phyloP scores from a whole-genome alignment of 768 basidiomycete genomes.

The Tubosaeta brunneosetosa region DNA sequence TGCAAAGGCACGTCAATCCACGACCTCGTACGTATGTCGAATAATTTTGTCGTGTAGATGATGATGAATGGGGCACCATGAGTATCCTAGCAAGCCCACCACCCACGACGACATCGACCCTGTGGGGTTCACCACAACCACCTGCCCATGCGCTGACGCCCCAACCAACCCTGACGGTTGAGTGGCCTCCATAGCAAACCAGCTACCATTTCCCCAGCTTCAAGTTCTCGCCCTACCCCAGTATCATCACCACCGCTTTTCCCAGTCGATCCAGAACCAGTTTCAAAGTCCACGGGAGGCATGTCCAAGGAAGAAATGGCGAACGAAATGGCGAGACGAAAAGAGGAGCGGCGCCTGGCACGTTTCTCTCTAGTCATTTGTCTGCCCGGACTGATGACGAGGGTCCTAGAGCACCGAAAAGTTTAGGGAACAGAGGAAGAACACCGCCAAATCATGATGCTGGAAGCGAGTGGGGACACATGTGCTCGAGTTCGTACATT shows the following conservation, averaged over 20 bases:
- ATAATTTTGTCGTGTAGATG: not conserved
- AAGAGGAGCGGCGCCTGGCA: constrained; percentile 90
- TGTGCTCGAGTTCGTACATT: no score
- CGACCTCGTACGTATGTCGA: not conserved
- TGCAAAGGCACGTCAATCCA: constrained; percentile 7
- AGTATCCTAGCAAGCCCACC: constrained; percentile 1
- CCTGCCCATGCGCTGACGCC: constrained; percentile 19
- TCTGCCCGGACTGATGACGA: not conserved
- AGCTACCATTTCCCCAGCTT: constrained; percentile 6
- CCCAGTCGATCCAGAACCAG: constrained; percentile 10
- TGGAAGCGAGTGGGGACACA: not conserved
- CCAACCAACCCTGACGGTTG: constrained; percentile 11
- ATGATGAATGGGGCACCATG: constrained; percentile 24
- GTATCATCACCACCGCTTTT: constrained; percentile 20
- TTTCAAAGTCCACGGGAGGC: constrained; percentile 33
- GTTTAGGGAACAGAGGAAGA: constrained; percentile 78
- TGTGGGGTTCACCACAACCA: constrained; percentile 19
- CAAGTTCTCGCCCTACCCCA: constrained; percentile 22
- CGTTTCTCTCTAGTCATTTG: constrained; percentile 14
- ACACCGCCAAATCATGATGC: constrained; percentile 15
- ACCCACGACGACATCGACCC: constrained; percentile 1
- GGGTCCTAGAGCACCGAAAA: constrained; percentile 61
- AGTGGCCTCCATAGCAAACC: constrained; percentile 1
- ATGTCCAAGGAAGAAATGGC: constrained; percentile 91
- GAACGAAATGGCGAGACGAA: constrained; percentile 84